Base-by-base conservation (phyloP, 352 stramenopile genomes). In the Pythium brassicae region DNA sequence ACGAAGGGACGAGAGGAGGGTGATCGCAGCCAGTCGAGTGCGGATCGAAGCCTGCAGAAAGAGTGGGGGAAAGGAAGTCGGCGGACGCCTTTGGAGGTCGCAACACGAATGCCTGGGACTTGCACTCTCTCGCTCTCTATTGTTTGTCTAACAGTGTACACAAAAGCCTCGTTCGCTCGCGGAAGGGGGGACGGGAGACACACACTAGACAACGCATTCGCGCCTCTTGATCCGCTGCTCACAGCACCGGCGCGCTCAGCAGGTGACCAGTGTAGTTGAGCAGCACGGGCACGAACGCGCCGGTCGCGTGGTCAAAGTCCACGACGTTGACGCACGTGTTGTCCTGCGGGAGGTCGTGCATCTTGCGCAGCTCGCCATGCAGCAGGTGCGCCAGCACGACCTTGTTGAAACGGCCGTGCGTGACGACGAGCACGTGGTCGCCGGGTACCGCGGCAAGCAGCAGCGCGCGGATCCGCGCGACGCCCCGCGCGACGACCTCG, bases 281-380 rank as follows among this genome's bases (percentile, higher is more conserved):
- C 47, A 69, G 71, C 60, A 91, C 80, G n/a, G 75, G 66, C 25
- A 45, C 57, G 63, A 76, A 93, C 7, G 59, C 65, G n/a, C 71
- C 65, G 23, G 73, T 84, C 9, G 27, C 27, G 59, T 82, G 78
- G 59, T 90, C 77, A 43, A 69, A 93, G 61, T 93, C 83, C n/a
- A 93, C 63, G 43, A 93, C 79, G 61, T 93, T 93, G 32, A 93
- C 76, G 62, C 83, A 93, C 53, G 83, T 92, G 68, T 93, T 93
- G 68, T 90, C 79, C 58, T 93, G 83, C n/a, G 63, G 47, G 34
- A 93, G 69, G 14, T 79, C 69, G 27, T 85, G 69, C 76, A 92
- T 93, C 32, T 76, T 57, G 3, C 65, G 65, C 20, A 91, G 62
- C 12, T 63, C 65, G 45, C 74, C 76, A 50, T 89, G 66, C 46